phyloP scores from a whole-genome alignment of 1,139 yeast genomes.

The Taphrina pruni region DNA sequence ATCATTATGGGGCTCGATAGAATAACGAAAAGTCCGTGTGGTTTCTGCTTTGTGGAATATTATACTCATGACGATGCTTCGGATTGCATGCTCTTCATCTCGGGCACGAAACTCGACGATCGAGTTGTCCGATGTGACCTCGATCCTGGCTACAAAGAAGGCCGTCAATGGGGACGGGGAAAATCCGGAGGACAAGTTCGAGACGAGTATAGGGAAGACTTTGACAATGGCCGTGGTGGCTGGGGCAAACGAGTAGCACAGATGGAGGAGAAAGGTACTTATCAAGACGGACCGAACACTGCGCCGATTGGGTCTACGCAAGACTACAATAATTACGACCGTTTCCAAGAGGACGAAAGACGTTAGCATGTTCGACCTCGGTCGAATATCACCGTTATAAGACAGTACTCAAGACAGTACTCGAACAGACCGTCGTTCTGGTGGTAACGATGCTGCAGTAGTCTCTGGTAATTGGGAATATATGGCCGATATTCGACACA shows the following conservation, averaged over 20 bases:
- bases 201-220: constrained; percentile 63
- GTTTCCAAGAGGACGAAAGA: constrained; percentile 29
- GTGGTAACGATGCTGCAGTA: too few relatives aligned
- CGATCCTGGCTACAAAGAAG: constrained; percentile 94
- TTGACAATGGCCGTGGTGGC: constrained; percentile 65
- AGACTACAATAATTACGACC: constrained; percentile 28
- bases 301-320: constrained; percentile 35
- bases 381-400: neutral
- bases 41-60: constrained; percentile 89
- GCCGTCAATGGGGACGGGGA: constrained; percentile 94
- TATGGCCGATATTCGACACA: too few relatives aligned
- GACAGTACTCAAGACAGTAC: too few relatives aligned
- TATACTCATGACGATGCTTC: constrained; percentile 70
- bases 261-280: constrained; percentile 38
- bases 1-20: constrained; percentile 94
- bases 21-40: constrained; percentile 88
- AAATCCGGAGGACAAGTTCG: constrained; percentile 83
- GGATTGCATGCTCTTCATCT: constrained; percentile 78
- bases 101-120: constrained; percentile 81
- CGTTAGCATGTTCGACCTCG: neutral
- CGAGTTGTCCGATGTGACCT: constrained; percentile 79
- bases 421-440: too few relatives aligned
- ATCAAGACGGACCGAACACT: constrained; percentile 32
- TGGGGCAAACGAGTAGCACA: constrained; percentile 51
- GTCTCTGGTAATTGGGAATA: too few relatives aligned